A percentile compares a stretch with the other conserved stretches of the same genome.
phyloP scores from a whole-genome alignment of 495 filamentous ascomycete species.

The Neurospora intermedia region DNA sequence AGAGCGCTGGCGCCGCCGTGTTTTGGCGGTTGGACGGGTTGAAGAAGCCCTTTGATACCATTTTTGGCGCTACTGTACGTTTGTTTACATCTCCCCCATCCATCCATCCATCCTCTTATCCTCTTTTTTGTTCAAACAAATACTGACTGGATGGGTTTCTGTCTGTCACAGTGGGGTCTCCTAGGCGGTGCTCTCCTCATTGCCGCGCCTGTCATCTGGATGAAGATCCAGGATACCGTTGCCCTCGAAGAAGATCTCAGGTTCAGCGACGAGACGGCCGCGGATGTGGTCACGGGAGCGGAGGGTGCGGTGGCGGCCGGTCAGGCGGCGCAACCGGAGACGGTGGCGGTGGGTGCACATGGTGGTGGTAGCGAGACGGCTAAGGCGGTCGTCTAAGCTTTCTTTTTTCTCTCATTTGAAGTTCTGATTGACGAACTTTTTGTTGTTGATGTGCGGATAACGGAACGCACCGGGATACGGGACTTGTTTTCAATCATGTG shows the following conservation, averaged over 20 bases:
- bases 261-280: constrained; percentile 69
- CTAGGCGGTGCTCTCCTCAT: constrained; percentile 59
- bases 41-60: constrained; percentile 50
- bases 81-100: constrained; percentile 2
- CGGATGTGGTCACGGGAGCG: constrained; percentile 44
- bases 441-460: background rate
- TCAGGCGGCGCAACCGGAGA: background rate
- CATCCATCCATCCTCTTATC: background rate
- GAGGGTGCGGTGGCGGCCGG: background rate
- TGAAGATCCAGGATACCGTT: constrained; percentile 65
- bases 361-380: background rate
- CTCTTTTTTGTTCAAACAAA: background rate
- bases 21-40: constrained; percentile 69
- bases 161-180: constrained; percentile 51
- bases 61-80: constrained; percentile 43
- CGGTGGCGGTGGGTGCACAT: background rate
- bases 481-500: background rate
- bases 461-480: background rate
- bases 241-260: constrained; percentile 67
- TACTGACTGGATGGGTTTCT: no score
- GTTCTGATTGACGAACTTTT: no score
- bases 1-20: constrained; percentile 84
- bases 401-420: background rate
- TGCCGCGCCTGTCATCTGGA: constrained; percentile 69
- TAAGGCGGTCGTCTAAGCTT: background rate